Evolutionary conservation across 768 basidiomycete species (phyloP), one percentile per base, ranked within the genome.

Genomic region (Jaapia argillacea): DNA sequence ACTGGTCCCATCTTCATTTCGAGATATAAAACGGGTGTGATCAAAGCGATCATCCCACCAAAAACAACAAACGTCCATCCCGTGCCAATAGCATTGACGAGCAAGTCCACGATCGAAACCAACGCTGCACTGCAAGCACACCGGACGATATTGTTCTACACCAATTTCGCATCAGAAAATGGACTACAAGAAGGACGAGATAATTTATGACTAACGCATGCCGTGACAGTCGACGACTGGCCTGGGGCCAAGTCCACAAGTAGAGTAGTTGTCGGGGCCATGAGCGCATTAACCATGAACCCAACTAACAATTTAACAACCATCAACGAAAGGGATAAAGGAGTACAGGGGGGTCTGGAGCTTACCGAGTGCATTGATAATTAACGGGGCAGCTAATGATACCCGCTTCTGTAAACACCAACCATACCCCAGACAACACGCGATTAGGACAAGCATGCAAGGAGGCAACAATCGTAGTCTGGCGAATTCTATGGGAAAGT

Each of bases 61-160:
- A 84, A 63, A 10, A 85, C 57, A 23, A 77, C 64, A 51, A 81
- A 86, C 3, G 83, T 75, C 80, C 81, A 86, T 4, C 83, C 83
- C 4, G 69, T 51, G 10, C 76, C 75, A 16, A 87, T 61, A 2
- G 66, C 71, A 14, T 67, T 65, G 26, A 84, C 60, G 21, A 85
- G 70, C 6, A 76, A 56, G 44, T 84, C 71, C 35, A 85, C 74
- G 18, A 80, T 66, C 2, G 84, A 77, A 5, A 85, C 77, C 25
- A 73, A 52, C 0, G 61, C 66, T 2, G 83, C 84, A 40, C 77
- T 76, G 33, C 81, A 48, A 2, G 67, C 64, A 54, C 83, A 84
- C 24, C 83, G 76, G 10, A 82, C 69, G 16, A 85, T 59, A 49
- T 85, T 86, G 55, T 80, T 85, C 85, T 87, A 51, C n/a, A 36